Percentiles rank a stretch among this genome's conserved stretches.
These are phyloP conservation scores for Calonectria naviculata DNA, from an alignment of 2,329 filamentous ascomycete genomes.

Conservation along the genomic window DNA sequence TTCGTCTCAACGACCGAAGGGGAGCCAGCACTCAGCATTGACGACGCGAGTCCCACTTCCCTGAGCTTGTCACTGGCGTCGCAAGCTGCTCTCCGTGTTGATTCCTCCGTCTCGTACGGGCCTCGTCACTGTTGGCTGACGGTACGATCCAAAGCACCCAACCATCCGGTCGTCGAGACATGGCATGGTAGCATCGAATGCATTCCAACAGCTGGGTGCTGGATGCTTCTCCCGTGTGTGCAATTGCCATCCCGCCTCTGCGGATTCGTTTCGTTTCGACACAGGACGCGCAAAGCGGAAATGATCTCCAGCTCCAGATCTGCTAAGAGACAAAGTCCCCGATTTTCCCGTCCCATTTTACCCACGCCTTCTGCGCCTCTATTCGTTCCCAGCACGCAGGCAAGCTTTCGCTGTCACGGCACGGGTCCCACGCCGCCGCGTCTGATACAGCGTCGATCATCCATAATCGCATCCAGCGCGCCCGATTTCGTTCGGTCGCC, in stretches of 20 bases:
- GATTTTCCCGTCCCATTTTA: conserved; percentile 1
- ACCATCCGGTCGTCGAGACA: not conserved
- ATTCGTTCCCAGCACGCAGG: conserved; percentile 9
- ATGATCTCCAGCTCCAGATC: conserved; percentile 2
- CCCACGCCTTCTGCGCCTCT: not conserved
- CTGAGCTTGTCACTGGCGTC: not conserved
- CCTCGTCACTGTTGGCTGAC: not conserved
- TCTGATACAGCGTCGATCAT: conserved; percentile 29
- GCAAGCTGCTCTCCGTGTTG: not conserved
- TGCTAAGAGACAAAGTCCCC: conserved; percentile 2
- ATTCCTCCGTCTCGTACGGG: not conserved
- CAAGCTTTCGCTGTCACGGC: conserved; percentile 29
- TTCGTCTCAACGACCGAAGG: not conserved
- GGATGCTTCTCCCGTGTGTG: not conserved
- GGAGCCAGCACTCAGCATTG: not conserved
- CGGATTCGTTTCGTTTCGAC: not conserved
- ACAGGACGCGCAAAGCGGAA: not conserved
- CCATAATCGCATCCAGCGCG: conserved; percentile 19
- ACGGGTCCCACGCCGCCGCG: conserved; percentile 27
- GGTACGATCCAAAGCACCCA: not conserved
- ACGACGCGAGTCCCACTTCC: not conserved
- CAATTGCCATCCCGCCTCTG: not conserved
- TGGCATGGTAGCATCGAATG: not conserved
- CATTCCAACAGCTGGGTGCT: not conserved
- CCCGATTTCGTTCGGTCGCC: not conserved